Evolutionary conservation across 2,329 filamentous ascomycete species (phyloP).

Genomic region (Exophiala alcalophila): DNA sequence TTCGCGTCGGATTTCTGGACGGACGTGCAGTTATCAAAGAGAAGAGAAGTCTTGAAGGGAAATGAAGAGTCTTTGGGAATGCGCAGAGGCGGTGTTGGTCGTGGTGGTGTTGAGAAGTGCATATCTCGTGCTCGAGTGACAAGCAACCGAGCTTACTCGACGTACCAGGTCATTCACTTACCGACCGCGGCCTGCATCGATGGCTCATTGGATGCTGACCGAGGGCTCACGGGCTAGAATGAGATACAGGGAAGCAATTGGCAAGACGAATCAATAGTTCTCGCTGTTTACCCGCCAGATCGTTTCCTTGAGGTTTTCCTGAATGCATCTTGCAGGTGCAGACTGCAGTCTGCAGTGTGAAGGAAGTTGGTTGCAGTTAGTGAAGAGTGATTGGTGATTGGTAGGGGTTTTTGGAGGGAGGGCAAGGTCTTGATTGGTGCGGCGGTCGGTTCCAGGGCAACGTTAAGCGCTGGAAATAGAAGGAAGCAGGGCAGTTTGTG

Average conservation of each 20-base stretch:
- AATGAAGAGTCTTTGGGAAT: conserved; percentile 2
- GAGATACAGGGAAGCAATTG: conserved; percentile 14
- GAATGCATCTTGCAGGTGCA: too few species aligned
- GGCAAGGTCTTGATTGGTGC: too few species aligned
- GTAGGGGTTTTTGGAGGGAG: too few species aligned
- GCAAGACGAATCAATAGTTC: conserved; percentile 19
- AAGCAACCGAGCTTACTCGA: conserved; percentile 2
- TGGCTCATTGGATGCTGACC: too few species aligned
- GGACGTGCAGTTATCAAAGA: neutral
- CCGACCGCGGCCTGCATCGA: too few species aligned
- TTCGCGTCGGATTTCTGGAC: neutral
- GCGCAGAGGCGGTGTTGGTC: conserved; percentile 2
- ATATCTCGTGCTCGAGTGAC: conserved; percentile 7
- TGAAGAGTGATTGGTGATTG: too few species aligned
- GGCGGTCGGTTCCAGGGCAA: too few species aligned
- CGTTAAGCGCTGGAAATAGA: conserved; percentile 21
- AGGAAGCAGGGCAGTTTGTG: too few species aligned
- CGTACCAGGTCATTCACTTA: conserved; percentile 12
- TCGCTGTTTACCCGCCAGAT: conserved; percentile 14
- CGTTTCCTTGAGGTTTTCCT: conserved; percentile 10
- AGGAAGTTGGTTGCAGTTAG: too few species aligned
- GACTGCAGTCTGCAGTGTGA: too few species aligned
- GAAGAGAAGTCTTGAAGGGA: conserved; percentile 1
- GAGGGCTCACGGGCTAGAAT: conserved; percentile 5
- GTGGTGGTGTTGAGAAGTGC: conserved; percentile 11